phyloP scores from a whole-genome alignment of 1,284 basidiomycete genomes.

The Taiwanofungus camphoratus region DNA sequence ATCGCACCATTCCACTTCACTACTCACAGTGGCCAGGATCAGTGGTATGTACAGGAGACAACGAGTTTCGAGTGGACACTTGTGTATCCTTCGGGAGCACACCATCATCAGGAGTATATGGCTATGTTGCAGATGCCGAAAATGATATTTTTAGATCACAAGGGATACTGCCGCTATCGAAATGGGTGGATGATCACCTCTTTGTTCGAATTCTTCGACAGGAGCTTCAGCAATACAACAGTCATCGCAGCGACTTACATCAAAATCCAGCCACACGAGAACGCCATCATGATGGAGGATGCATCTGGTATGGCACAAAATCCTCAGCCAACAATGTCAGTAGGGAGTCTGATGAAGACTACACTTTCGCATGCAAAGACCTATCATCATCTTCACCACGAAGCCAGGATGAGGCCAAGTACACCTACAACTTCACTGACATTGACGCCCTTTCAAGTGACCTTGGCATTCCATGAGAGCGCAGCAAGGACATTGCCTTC shows the following conservation, averaged over 20 bases:
- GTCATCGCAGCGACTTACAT: neutral
- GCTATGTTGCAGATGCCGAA: conserved; percentile 4
- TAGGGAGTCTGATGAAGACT: conserved; percentile 20
- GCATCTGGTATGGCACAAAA: conserved; percentile 29
- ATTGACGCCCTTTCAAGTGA: conserved; percentile 14
- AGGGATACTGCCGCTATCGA: conserved; percentile 8
- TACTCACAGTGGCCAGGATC: conserved; percentile 19
- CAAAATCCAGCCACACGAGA: conserved; percentile 2
- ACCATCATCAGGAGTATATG: conserved; percentile 6
- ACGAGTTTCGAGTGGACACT: conserved; percentile 3
- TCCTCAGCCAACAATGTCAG: conserved; percentile 4
- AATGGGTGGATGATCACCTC: conserved; percentile 18
- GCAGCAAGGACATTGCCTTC: conserved; percentile 18
- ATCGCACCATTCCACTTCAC: conserved; percentile 12
- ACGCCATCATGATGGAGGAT: conserved; percentile 19
- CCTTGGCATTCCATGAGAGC: conserved; percentile 23
- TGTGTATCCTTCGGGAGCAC: conserved; percentile 1
- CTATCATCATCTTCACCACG: conserved; percentile 8
- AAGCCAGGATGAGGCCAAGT: conserved; percentile 7
- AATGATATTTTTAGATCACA: conserved; percentile 15
- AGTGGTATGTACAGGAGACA: conserved; percentile 18
- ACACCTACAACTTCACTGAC: conserved; percentile 16
- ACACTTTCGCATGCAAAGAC: conserved; percentile 11
- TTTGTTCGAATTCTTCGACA: conserved; percentile 4
- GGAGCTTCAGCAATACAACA: conserved; percentile 7